Conservation (phyloP, 345 rosid genomes). For the Acer yangbiense region DNA sequence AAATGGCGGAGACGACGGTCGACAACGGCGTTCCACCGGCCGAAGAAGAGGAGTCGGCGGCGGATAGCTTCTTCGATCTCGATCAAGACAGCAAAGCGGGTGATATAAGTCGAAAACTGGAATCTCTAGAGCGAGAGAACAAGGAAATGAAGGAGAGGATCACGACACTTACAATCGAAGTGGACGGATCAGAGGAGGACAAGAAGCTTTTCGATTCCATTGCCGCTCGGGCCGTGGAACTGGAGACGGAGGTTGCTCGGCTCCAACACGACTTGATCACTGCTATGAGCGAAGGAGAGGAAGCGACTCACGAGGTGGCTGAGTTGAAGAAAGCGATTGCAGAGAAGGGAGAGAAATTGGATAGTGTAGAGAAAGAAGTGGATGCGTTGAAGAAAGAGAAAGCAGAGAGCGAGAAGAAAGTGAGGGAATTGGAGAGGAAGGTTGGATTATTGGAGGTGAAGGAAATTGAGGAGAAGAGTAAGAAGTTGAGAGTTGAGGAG, state of each 20-base stretch:
- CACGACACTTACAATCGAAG: conserved; percentile 45
- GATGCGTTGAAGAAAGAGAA: conserved; percentile 59
- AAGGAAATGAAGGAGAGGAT: conserved; percentile 44
- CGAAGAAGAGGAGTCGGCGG: conserved; percentile 32
- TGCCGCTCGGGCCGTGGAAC: conserved; percentile 54
- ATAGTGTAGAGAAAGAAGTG: conserved; percentile 46
- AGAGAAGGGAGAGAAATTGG: conserved; percentile 45
- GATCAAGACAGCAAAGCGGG: conserved; percentile 37
- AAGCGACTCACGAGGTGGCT: conserved; percentile 42
- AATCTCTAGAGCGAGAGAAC: conserved; percentile 55
- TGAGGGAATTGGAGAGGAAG: conserved; percentile 76
- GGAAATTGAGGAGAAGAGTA: conserved; percentile 69
- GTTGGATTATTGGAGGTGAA: conserved; percentile 54
- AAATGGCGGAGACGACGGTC: conserved; percentile 47
- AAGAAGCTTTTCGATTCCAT: conserved; percentile 50
- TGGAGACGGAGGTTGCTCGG: conserved; percentile 61
- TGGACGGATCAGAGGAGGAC: conserved; percentile 54
- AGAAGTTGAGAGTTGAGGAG: conserved; percentile 58
- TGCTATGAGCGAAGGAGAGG: conserved; percentile 51
- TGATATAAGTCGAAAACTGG: conserved; percentile 38
- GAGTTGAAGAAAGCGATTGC: conserved; percentile 44
- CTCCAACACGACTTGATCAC: conserved; percentile 66
- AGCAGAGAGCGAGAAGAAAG: conserved; percentile 54
- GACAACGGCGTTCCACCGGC: conserved; percentile 32
- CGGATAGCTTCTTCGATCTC: conserved; percentile 34